phyloP scores from a whole-genome alignment of 306 rosid genomes.

The Luffa acutangula region DNA sequence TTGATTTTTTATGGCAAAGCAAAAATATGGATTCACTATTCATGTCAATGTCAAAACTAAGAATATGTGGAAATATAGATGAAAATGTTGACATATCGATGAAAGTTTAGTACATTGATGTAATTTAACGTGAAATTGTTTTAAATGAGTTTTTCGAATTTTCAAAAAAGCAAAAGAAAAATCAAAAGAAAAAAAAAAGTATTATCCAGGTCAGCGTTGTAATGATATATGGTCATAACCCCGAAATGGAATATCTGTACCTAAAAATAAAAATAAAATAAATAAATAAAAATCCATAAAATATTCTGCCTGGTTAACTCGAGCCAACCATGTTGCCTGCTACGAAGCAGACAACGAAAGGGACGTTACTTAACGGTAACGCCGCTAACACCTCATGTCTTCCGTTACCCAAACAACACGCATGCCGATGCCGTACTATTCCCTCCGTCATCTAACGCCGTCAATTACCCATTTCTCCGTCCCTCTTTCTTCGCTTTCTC shows the following conservation, averaged over 20 bases:
- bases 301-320: conserved; percentile 56
- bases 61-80: too few relatives aligned
- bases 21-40: too few relatives aligned
- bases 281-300: neutral
- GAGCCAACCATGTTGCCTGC: conserved; percentile 75
- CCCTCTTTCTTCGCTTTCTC: neutral
- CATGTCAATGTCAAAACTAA: too few relatives aligned
- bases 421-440: conserved; percentile 22
- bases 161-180: neutral
- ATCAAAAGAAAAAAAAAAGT: neutral
- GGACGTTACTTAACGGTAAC: conserved; percentile 47
- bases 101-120: too few relatives aligned
- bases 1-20: too few relatives aligned
- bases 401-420: conserved; percentile 31
- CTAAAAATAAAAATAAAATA: neutral
- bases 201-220: conserved; percentile 8
- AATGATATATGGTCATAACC: conserved; percentile 6
- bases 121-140: neutral
- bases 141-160: neutral
- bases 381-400: conserved; percentile 3
- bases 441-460: conserved; percentile 10
- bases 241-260: conserved; percentile 6
- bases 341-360: conserved; percentile 71
- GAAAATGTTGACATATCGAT: too few relatives aligned
- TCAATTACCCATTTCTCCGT: neutral